phyloP scores from a whole-genome alignment of 495 filamentous ascomycete species.

The Geoglossum glabrum region DNA sequence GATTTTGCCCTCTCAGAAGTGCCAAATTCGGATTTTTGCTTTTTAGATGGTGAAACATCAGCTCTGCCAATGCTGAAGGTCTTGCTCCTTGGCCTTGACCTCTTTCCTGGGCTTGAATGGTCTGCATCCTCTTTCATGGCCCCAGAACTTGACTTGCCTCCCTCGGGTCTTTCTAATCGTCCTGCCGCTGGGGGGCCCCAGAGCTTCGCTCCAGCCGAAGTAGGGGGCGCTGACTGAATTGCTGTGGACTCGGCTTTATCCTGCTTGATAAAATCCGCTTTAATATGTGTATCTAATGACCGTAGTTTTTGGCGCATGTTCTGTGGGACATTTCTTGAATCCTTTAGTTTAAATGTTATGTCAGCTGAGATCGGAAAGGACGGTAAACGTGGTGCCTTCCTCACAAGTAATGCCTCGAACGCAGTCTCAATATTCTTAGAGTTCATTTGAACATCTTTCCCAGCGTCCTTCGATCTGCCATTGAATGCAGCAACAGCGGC shows the following conservation, averaged over 20 bases:
- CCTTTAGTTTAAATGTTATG: slow-evolving; percentile 14
- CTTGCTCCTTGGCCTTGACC: slow-evolving; percentile 21
- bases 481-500: slow-evolving; percentile 45
- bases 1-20: background rate
- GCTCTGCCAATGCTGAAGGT: slow-evolving; percentile 22
- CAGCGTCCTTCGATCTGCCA: slow-evolving; percentile 18
- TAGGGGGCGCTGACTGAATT: background rate
- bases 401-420: slow-evolving; percentile 42
- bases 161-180: background rate
- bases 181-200: background rate
- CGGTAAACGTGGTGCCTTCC: background rate
- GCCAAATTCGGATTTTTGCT: slow-evolving; percentile 29
- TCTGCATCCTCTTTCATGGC: background rate
- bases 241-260: slow-evolving; percentile 48
- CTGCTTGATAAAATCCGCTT: slow-evolving; percentile 83
- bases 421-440: slow-evolving; percentile 25
- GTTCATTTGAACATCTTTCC: slow-evolving; percentile 8
- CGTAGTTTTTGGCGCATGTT: slow-evolving; percentile 90
- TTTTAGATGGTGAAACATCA: slow-evolving; percentile 35
- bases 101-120: slow-evolving; percentile 27
- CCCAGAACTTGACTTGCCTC: slow-evolving; percentile 1
- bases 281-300: slow-evolving; percentile 68
- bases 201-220: background rate
- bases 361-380: background rate
- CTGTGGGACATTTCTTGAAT: slow-evolving; percentile 78